phyloP scores from a whole-genome alignment of 2,329 filamentous ascomycete species.

The Akanthomyces lecanii region DNA sequence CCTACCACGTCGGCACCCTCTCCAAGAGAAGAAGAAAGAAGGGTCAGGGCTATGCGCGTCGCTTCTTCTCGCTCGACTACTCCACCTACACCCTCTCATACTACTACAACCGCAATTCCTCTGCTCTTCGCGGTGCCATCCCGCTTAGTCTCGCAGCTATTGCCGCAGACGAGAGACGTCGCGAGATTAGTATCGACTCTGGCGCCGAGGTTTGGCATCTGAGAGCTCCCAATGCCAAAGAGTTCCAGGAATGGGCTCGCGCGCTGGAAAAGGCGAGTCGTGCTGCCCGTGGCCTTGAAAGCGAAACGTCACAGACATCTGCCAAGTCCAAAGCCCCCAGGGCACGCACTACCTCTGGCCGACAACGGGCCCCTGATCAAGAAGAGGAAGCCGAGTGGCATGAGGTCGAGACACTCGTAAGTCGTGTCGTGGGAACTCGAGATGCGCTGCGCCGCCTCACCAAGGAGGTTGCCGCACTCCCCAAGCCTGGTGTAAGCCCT shows the following conservation, averaged over 20 bases:
- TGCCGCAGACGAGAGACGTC: constrained; percentile 78
- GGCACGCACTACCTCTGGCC: constrained; percentile 20
- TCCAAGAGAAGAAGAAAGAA: constrained; percentile 90
- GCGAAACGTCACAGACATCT: constrained; percentile 32
- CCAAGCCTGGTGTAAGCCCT: constrained; percentile 24
- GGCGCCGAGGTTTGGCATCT: constrained; percentile 97
- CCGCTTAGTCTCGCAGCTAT: constrained; percentile 88
- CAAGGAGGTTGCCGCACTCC: constrained; percentile 68
- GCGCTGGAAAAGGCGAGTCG: constrained; percentile 81
- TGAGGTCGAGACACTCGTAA: constrained; percentile 79
- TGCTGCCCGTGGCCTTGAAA: constrained; percentile 47
- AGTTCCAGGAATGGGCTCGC: constrained; percentile 83
- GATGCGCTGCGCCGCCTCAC: constrained; percentile 85
- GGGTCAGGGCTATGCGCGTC: constrained; percentile 85
- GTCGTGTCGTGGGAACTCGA: constrained; percentile 78
- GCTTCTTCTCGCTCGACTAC: constrained; percentile 95
- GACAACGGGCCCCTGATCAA: constrained; percentile 29
- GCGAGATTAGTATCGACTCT: constrained; percentile 94
- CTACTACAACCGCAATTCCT: constrained; percentile 91
- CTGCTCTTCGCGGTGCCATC: constrained; percentile 85
- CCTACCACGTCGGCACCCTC: constrained; percentile 71
- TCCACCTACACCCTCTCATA: constrained; percentile 93
- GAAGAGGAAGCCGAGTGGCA: constrained; percentile 81
- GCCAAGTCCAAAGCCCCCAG: constrained; percentile 20
- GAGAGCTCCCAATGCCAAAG: constrained; percentile 72